Evolutionary conservation across 2,329 filamentous ascomycete species (phyloP), one percentile per base, ranked within the genome.

Genomic region (Alternaria triticimaculans): DNA sequence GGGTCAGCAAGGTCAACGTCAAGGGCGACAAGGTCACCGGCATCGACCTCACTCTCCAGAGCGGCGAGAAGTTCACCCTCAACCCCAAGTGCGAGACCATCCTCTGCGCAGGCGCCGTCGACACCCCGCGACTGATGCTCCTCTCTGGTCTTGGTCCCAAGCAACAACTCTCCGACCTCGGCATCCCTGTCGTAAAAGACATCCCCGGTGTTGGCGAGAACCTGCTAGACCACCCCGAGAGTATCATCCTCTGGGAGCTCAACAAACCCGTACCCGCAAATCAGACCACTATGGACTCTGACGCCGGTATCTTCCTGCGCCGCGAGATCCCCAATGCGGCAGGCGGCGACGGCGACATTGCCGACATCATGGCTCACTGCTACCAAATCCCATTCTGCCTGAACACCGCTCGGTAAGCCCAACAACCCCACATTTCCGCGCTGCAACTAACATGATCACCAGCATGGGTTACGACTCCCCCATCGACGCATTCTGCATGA

Each of bases 321-420:
- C 91, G 93, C 63, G 89, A 96, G 80, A 78, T 85, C 14, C 84
- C 88, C 72, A 89, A 94, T 75, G 91, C 92, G 3, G 87, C 86
- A 4, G 87, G 87, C 60, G 82, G 83, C 2, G 93, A 96, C 72
- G 91, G 91, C 56, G 87, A 91, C 65, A 90, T 92, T 59, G 92
- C 91, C 67, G 94, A 97, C 76, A 83, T 96, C 75, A 97, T 97
- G 94, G 96, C 96, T 91, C 93, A 97, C 84, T 97, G 93, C 87
- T 97, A 97, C 84, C 94, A 97, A 82, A 96, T 97, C 71, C 93
- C 93, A 58, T 97, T 97, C 82, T 92, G 90, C 66, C 88, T 94
- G 71, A 97, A 97, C 86, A 97, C 93, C 2, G 83, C 87, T 59
- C 89, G 92, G 78, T 80, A 77, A 69, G 74, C 49, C 53, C 30